These are phyloP conservation scores for Massospora cicadina DNA, from an alignment of 371 early-diverging fungal species.

Conservation along the genomic window DNA sequence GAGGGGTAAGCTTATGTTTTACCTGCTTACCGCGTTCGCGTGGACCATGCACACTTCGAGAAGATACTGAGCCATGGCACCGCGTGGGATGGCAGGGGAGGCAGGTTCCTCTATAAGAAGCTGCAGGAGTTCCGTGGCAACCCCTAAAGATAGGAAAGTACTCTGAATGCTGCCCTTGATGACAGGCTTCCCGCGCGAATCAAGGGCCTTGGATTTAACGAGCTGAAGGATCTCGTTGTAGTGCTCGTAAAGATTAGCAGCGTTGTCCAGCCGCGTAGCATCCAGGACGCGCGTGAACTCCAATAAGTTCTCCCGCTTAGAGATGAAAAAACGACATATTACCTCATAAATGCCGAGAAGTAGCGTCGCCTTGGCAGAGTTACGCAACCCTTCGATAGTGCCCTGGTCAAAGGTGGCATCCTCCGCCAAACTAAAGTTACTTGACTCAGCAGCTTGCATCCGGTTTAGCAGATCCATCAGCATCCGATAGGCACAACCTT, in stretches of 20 bases:
- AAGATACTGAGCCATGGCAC: background rate
- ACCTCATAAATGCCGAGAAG: conserved; percentile 8
- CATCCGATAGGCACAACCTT: background rate
- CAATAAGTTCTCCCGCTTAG: background rate
- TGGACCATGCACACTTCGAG: background rate
- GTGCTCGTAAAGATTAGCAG: background rate
- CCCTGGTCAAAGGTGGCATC: background rate
- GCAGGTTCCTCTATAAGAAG: background rate
- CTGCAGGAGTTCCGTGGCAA: background rate
- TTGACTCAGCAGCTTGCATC: background rate
- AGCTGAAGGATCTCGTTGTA: background rate
- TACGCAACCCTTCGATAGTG: background rate
- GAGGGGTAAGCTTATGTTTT: too few relatives aligned
- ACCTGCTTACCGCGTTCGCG: background rate
- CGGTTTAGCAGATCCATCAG: background rate
- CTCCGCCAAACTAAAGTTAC: background rate
- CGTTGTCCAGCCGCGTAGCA: background rate
- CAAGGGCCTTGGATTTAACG: background rate
- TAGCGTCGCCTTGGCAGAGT: background rate
- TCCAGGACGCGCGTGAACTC: background rate
- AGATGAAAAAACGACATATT: background rate
- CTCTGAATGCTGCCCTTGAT: conserved; percentile 1
- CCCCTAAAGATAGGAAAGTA: conserved; percentile 1
- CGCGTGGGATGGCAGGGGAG: background rate
- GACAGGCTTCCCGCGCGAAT: background rate